Evolutionary conservation across 345 rosid species (phyloP).

Genomic region (Eucalyptus regnans): DNA sequence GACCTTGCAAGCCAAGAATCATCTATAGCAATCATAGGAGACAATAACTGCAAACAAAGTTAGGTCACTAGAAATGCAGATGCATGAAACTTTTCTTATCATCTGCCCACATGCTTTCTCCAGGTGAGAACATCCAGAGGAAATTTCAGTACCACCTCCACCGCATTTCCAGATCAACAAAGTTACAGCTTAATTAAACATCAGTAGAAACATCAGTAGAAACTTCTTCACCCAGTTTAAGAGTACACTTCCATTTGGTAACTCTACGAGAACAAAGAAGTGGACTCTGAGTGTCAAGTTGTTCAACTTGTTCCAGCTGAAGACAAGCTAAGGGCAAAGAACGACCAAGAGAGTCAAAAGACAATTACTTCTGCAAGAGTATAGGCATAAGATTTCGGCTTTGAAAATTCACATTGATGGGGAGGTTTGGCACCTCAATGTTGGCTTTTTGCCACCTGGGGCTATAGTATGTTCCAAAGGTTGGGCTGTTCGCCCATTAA

Average conservation of each 20-base stretch:
- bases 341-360: neutral
- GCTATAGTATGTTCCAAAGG: no score
- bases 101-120: neutral
- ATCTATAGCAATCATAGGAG: neutral
- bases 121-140: neutral
- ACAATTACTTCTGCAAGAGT: neutral
- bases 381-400: no score
- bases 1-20: neutral
- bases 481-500: no score
- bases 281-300: neutral
- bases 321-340: neutral
- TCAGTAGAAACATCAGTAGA: neutral
- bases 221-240: neutral
- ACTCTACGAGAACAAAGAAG: neutral
- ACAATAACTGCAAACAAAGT: neutral
- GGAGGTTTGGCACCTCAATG: no score
- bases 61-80: neutral
- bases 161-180: neutral
- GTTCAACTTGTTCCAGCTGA: neutral
- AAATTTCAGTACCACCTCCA: neutral
- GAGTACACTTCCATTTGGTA: neutral
- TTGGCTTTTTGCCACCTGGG: no score
- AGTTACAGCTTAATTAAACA: neutral
- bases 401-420: no score
- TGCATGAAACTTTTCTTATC: neutral